Evolutionary conservation across 805 yeast species (phyloP).

Genomic region (Metschnikowia santaceciliae): DNA sequence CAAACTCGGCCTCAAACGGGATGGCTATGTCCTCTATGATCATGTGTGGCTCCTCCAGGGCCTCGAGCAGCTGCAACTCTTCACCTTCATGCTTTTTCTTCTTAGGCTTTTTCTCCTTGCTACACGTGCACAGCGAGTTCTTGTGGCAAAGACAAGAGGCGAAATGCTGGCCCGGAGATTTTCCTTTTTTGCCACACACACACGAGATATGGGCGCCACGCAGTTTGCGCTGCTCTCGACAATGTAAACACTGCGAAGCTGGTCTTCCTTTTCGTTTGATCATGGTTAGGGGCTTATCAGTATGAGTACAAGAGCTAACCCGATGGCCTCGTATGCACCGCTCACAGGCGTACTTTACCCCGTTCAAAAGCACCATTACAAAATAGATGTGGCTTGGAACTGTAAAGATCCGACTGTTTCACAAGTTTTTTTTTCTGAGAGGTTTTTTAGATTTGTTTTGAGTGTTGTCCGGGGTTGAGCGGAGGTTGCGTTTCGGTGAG

Average conservation of each 20-base stretch:
- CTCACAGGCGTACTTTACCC: slow-evolving; percentile 94
- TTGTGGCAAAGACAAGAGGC: slow-evolving; percentile 38
- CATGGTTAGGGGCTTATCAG: slow-evolving; percentile 85
- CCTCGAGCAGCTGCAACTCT: background rate
- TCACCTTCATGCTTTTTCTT: slow-evolving; percentile 7
- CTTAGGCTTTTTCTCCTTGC: slow-evolving; percentile 20
- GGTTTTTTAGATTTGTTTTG: no score
- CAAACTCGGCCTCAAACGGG: slow-evolving; percentile 33
- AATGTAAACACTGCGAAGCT: slow-evolving; percentile 83
- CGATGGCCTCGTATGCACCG: slow-evolving; percentile 95
- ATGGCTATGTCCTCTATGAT: slow-evolving; percentile 27
- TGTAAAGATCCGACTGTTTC: no score
- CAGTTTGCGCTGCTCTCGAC: slow-evolving; percentile 67
- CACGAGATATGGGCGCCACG: slow-evolving; percentile 69
- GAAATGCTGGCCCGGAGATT: slow-evolving; percentile 35
- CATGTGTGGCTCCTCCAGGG: background rate
- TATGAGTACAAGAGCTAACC: slow-evolving; percentile 89
- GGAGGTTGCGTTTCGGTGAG: background rate
- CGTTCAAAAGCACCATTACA: slow-evolving; percentile 84
- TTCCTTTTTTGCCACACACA: slow-evolving; percentile 58
- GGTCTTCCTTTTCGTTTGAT: slow-evolving; percentile 98
- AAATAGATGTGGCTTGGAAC: no score
- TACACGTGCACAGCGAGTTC: slow-evolving; percentile 39
- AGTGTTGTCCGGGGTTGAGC: no score
- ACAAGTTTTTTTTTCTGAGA: no score